Evolutionary conservation across 1,284 basidiomycete species (phyloP).

Genomic region (Heterobasidion irregulare): DNA sequence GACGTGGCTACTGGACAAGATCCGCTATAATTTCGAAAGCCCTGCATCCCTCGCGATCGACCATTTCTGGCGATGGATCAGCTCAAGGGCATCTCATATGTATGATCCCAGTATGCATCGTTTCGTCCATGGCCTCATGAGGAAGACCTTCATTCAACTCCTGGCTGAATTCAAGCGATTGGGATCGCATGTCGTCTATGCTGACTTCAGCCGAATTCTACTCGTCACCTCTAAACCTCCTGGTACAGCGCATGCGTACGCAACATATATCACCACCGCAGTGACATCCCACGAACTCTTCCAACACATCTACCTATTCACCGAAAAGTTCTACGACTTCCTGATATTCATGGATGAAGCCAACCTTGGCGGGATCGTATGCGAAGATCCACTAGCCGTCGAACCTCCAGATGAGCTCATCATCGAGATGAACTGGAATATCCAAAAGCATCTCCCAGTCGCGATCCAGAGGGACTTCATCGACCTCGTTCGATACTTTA

Average conservation of each 20-base stretch:
- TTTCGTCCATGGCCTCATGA: conserved; percentile 94
- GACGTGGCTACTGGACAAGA: conserved; percentile 87
- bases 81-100: conserved; percentile 76
- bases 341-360: conserved; percentile 94
- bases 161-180: conserved; percentile 95
- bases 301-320: conserved; percentile 85
- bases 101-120: conserved; percentile 93
- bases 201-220: conserved; percentile 89
- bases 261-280: conserved; percentile 89
- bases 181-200: conserved; percentile 90
- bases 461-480: conserved; percentile 80
- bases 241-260: conserved; percentile 92
- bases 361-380: conserved; percentile 89
- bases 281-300: conserved; percentile 95
- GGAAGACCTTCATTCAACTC: conserved; percentile 95
- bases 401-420: conserved; percentile 60
- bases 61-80: conserved; percentile 98
- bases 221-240: conserved; percentile 95
- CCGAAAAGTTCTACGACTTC: conserved; percentile 92
- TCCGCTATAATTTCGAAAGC: conserved; percentile 53
- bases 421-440: conserved; percentile 94
- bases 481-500: conserved; percentile 72
- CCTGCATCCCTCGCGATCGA: conserved; percentile 67
- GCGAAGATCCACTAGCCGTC: conserved; percentile 64
- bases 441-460: conserved; percentile 83